Conservation (phyloP, 2,329 filamentous ascomycete genomes). For the Lojkania enalia region DNA sequence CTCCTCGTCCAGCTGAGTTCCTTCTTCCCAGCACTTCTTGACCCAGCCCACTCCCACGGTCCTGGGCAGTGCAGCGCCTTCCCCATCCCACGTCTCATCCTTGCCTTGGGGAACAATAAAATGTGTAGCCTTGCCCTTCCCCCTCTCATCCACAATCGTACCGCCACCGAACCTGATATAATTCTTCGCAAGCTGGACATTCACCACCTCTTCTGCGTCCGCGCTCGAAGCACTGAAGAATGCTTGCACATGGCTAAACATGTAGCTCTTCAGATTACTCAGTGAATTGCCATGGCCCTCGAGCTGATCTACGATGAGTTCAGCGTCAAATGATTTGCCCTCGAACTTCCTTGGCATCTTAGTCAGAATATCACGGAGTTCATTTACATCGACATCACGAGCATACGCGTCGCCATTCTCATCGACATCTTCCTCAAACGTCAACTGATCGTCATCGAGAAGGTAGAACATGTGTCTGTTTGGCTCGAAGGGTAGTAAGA, state of each 20-base stretch:
- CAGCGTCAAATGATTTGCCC: conserved; percentile 18
- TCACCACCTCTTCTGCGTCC: conserved; percentile 25
- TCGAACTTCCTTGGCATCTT: conserved; percentile 43
- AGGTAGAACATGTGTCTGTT: conserved; percentile 73
- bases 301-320: conserved; percentile 30
- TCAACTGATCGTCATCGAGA: conserved; percentile 58
- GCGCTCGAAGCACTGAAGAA: conserved; percentile 15
- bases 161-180: conserved; percentile 73
- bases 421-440: conserved; percentile 69
- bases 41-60: conserved; percentile 75
- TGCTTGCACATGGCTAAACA: conserved; percentile 35
- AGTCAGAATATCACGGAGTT: conserved; percentile 56
- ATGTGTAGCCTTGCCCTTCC: conserved; percentile 68
- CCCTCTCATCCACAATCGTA: conserved; percentile 53
- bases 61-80: conserved; percentile 61
- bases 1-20: conserved; percentile 74
- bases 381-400: conserved; percentile 65
- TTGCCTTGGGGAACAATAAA: conserved; percentile 61
- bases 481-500: conserved; percentile 67
- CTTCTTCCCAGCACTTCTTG: conserved; percentile 76
- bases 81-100: conserved; percentile 49
- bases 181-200: conserved; percentile 54
- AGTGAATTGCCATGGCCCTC: conserved; percentile 32
- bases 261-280: conserved; percentile 30
- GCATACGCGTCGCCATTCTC: conserved; percentile 81